Base-by-base conservation (phyloP, 2,329 filamentous ascomycete species). In the Chaetomium strumarium region DNA sequence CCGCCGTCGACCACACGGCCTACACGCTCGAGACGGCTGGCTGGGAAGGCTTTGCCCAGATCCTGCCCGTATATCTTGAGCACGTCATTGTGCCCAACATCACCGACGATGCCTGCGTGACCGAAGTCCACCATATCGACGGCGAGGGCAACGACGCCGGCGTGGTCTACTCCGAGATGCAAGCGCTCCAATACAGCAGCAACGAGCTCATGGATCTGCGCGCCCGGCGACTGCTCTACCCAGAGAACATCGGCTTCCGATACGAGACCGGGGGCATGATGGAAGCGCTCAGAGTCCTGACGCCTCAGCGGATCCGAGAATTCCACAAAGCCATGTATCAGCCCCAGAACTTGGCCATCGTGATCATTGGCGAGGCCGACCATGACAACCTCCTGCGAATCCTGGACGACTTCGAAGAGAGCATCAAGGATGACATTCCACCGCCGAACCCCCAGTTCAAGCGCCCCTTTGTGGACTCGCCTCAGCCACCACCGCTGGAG, bases 191-290 rank as follows among this genome's bases (percentile, higher is more conserved):
- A 66, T 95, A 95, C 66, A 85, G 83, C 48, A 84, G 87, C 59
- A 76, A 78, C 8, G 90, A 96, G 67, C 81, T 97, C 53, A 96
- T 97, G 80, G 89, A 96, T 58, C 76, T 96, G 52, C 80, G 82
- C 58, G 85, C 89, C 48, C 85, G 88, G 38, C 83, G 88, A 2
- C 74, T 93, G 41, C 75, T 96, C 34, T 99, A 97, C 62, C 91
- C 91, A 0, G 83, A 93, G 67, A 86, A 88, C 43, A 83, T 95
- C 51, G 93, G 93, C 2, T 99, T 96, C 66, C 85, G 92, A 53
- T 97, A 96, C 62, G 93, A 99, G 71, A 99, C 93, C n/a, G 93
- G 93, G 12, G 93, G 93, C 13, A 90, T 96, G 85, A 95, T 95
- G 74, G 89, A 96, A 62, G 86, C 90, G 33, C 77, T 99, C 46